phyloP scores from a whole-genome alignment of 805 yeast genomes.

The Teunomyces gatunensis region DNA sequence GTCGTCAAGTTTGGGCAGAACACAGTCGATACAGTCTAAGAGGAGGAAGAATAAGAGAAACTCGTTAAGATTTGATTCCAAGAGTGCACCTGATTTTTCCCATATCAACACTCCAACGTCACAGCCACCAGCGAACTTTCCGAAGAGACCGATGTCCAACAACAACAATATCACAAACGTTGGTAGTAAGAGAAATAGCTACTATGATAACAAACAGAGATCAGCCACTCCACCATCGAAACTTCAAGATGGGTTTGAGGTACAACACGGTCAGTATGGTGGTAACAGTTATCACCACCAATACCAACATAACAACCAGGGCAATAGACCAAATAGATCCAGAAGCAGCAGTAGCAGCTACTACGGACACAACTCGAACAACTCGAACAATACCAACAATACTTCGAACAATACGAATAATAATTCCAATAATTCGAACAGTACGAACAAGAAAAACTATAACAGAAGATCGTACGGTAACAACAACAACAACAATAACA shows the following conservation, averaged over 20 bases:
- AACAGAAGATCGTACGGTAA: constrained; percentile 1
- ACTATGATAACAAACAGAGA: constrained; percentile 14
- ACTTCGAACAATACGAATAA: constrained; percentile 16
- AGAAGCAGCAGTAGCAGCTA: constrained; percentile 19
- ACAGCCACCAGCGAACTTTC: constrained; percentile 16
- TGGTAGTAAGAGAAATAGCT: constrained; percentile 6
- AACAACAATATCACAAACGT: constrained; percentile 3
- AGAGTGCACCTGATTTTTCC: constrained; percentile 18
- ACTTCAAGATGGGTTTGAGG: constrained; percentile 1
- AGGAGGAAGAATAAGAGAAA: constrained; percentile 35
- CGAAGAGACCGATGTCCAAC: constrained; percentile 16
- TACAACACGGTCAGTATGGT: constrained; percentile 7
- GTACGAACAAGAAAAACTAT: constrained; percentile 16
- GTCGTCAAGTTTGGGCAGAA: not conserved
- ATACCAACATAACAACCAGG: constrained; percentile 11
- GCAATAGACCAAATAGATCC: constrained; percentile 28
- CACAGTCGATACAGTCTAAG: constrained; percentile 17
- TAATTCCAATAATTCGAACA: constrained; percentile 25
- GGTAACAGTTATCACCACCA: constrained; percentile 8
- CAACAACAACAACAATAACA: constrained; percentile 8
- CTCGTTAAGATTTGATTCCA: constrained; percentile 29
- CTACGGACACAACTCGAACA: constrained; percentile 5
- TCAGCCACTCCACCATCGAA: constrained; percentile 27
- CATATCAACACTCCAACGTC: constrained; percentile 16
- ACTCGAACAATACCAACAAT: constrained; percentile 1